These are phyloP conservation scores for Xylaria nigripes DNA, from an alignment of 495 filamentous ascomycete species.

Conservation along the genomic window DNA sequence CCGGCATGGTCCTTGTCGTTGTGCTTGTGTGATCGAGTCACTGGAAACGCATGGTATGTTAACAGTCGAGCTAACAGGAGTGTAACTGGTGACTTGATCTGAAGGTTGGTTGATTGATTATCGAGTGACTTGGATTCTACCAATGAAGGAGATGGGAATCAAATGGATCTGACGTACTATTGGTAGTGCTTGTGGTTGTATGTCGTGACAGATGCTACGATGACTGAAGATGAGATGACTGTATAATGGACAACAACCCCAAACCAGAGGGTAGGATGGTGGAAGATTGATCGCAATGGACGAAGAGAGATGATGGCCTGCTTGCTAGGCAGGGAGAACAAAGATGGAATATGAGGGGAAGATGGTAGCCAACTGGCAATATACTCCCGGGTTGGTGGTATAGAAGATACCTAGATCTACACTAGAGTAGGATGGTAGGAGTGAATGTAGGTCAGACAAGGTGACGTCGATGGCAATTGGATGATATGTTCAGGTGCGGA, in stretches of 20 bases:
- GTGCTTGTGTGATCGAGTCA: slow-evolving; percentile 92
- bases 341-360: slow-evolving; percentile 12
- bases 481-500: background rate
- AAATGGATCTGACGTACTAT: background rate
- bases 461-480: slow-evolving; percentile 8
- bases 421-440: slow-evolving; percentile 1
- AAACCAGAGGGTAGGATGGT: background rate
- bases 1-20: slow-evolving; percentile 80
- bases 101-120: background rate
- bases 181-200: background rate
- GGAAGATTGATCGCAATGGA: background rate
- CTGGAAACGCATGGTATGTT: slow-evolving; percentile 35
- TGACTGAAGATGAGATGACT: background rate
- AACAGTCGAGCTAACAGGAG: background rate
- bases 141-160: background rate
- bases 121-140: background rate
- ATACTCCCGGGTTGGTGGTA: background rate
- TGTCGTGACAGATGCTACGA: background rate
- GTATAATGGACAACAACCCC: background rate
- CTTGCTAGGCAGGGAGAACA: slow-evolving; percentile 8
- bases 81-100: background rate
- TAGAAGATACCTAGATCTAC: background rate
- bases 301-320: background rate
- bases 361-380: slow-evolving; percentile 3
- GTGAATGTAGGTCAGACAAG: slow-evolving; percentile 1